These are phyloP conservation scores for Dissoconium aciculare DNA, from an alignment of 2,329 filamentous ascomycete genomes.

Conservation along the genomic window DNA sequence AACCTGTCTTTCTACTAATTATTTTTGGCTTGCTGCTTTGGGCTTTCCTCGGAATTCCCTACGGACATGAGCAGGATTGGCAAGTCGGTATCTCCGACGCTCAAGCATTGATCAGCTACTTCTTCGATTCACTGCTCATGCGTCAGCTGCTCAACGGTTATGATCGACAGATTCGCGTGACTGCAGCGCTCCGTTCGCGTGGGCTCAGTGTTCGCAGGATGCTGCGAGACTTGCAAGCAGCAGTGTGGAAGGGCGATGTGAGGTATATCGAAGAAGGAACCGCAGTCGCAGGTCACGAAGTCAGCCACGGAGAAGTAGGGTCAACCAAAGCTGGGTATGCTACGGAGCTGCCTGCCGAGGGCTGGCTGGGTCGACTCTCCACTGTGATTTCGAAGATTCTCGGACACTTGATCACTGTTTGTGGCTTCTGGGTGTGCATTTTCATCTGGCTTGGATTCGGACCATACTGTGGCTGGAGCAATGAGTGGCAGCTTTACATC, in stretches of 20 bases:
- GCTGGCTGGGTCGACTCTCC: conserved; percentile 1
- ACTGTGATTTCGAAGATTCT: conserved; percentile 2
- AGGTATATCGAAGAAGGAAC: not conserved
- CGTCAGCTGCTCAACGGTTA: conserved; percentile 11
- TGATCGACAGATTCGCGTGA: conserved; percentile 1
- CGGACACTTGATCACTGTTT: conserved; percentile 4
- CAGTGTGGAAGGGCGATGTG: not conserved
- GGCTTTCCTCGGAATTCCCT: conserved; percentile 20
- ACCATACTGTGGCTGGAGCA: conserved; percentile 6
- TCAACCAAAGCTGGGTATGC: not conserved
- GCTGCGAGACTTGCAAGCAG: not conserved
- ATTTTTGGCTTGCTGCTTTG: conserved; percentile 12
- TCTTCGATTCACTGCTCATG: conserved; percentile 24
- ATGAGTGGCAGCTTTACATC: conserved; percentile 23
- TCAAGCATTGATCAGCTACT: conserved; percentile 22
- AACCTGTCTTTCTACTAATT: conserved; percentile 6
- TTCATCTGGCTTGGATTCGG: conserved; percentile 8
- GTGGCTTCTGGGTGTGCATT: conserved; percentile 5
- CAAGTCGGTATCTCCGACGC: conserved; percentile 21
- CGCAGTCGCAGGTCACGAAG: not conserved
- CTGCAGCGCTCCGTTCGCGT: conserved; percentile 3
- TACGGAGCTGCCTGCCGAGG: conserved; percentile 2
- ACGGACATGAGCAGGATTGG: conserved; percentile 15
- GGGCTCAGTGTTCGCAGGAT: not conserved
- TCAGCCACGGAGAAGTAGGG: not conserved